Evolutionary conservation across 495 filamentous ascomycete genomes (phyloP).

Genomic region (Talaromyces stipitatus): DNA sequence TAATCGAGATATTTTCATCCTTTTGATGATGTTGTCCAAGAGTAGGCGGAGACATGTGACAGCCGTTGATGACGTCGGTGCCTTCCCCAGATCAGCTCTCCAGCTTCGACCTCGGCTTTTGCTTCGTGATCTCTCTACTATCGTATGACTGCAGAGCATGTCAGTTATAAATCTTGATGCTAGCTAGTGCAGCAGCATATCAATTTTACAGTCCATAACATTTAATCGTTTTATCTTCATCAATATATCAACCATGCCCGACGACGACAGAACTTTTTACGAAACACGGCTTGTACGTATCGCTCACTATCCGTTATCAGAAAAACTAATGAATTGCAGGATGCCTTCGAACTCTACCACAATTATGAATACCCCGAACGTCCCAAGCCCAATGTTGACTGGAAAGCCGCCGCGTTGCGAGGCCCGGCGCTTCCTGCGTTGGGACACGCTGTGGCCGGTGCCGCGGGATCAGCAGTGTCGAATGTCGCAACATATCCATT

Average conservation of each 20-base stretch:
- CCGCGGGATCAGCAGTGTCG: conserved; percentile 70
- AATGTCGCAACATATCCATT: conserved; percentile 77
- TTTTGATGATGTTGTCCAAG: too few relatives aligned
- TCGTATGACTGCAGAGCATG: background rate
- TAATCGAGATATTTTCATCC: background rate
- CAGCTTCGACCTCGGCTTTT: conserved; percentile 1
- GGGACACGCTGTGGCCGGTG: conserved; percentile 80
- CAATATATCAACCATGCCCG: background rate
- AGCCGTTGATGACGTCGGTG: background rate
- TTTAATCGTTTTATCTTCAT: too few relatives aligned
- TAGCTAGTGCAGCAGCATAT: background rate
- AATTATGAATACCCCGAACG: conserved; percentile 29
- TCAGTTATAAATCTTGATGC: background rate
- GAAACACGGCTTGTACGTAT: conserved; percentile 2
- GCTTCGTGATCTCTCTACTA: background rate
- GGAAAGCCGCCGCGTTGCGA: conserved; percentile 27
- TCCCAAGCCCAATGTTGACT: conserved; percentile 19
- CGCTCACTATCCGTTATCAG: background rate
- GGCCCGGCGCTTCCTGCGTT: conserved; percentile 66
- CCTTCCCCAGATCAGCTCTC: background rate
- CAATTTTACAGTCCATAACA: too few relatives aligned
- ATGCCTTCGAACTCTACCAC: conserved; percentile 44
- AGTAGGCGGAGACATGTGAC: background rate
- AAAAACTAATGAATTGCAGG: conserved; percentile 18
- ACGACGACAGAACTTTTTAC: conserved; percentile 4